Conservation (phyloP, 495 filamentous ascomycete genomes). For the Aspergillus nidulans region DNA sequence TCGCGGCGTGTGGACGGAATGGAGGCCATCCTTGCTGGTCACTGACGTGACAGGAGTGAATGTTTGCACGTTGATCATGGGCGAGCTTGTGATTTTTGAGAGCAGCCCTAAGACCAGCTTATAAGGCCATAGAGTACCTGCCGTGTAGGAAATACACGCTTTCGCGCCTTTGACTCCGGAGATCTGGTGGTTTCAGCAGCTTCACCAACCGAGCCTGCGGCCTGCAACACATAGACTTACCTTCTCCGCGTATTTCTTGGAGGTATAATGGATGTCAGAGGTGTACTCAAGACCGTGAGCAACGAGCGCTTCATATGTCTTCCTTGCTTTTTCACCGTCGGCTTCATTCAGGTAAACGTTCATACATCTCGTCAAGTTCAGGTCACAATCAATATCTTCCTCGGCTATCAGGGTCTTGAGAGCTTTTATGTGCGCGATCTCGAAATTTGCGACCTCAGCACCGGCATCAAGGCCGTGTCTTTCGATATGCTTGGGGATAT, state of each 20-base stretch:
- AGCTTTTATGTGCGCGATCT: constrained; percentile 27
- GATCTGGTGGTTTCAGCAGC: constrained; percentile 11
- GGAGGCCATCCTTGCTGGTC: constrained; percentile 22
- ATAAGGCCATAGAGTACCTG: constrained; percentile 64
- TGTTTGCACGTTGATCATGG: constrained; percentile 57
- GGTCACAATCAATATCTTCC: constrained; percentile 42
- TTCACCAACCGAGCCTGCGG: background rate
- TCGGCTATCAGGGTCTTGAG: constrained; percentile 27
- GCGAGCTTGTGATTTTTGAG: constrained; percentile 40
- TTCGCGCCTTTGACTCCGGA: constrained; percentile 32
- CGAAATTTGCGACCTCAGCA: constrained; percentile 28
- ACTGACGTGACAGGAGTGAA: constrained; percentile 50
- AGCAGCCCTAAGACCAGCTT: constrained; percentile 59
- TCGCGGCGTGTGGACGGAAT: constrained; percentile 49
- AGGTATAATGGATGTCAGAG: constrained; percentile 27
- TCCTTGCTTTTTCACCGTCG: constrained; percentile 22
- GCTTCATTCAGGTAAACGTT: constrained; percentile 31
- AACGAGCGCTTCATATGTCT: constrained; percentile 23
- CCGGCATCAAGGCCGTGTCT: constrained; percentile 26
- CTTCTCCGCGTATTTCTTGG: constrained; percentile 22
- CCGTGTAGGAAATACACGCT: constrained; percentile 35
- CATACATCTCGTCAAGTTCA: constrained; percentile 31
- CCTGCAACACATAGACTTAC: constrained; percentile 11
- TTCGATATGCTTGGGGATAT: constrained; percentile 25
- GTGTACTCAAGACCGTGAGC: constrained; percentile 20